phyloP scores from a whole-genome alignment of 208 protist species.

The Blechomonas ayalai region DNA sequence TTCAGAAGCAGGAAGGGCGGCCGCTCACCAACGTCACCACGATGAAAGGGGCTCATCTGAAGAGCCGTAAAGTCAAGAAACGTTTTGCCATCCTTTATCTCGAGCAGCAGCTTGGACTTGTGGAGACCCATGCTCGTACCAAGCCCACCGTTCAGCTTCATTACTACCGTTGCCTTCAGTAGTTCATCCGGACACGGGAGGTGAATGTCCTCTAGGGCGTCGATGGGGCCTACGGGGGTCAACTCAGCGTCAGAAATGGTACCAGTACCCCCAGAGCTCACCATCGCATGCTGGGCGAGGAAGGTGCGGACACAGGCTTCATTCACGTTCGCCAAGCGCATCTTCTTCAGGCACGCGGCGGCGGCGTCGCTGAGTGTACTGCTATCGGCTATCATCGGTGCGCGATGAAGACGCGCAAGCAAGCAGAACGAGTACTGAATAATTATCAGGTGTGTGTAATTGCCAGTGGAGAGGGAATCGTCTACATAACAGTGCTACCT shows the following conservation, averaged over 20 bases:
- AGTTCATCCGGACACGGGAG: constrained; percentile 15
- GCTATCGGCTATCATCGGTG: constrained; percentile 8
- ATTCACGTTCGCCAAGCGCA: constrained; percentile 44
- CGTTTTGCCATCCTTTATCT: constrained; percentile 89
- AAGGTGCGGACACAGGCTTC: constrained; percentile 63
- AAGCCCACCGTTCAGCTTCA: constrained; percentile 98
- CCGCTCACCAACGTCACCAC: constrained; percentile 46
- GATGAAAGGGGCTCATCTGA: constrained; percentile 92
- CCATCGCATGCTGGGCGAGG: constrained; percentile 37
- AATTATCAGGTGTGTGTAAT: too few species aligned
- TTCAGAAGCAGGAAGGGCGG: constrained; percentile 99
- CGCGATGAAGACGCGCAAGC: too few species aligned
- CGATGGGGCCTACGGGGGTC: constrained; percentile 27
- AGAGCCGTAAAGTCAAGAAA: constrained; percentile 97
- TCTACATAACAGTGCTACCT: background rate
- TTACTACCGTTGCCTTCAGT: constrained; percentile 86
- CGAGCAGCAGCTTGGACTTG: constrained; percentile 89
- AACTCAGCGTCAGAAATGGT: constrained; percentile 47
- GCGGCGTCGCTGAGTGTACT: constrained; percentile 26
- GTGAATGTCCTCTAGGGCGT: constrained; percentile 27
- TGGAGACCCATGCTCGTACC: constrained; percentile 88
- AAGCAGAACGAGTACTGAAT: too few species aligned
- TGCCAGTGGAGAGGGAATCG: background rate
- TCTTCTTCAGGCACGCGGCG: constrained; percentile 56
- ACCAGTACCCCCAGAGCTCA: constrained; percentile 37